Evolutionary conservation across 2,329 filamentous ascomycete genomes (phyloP), one percentile per base, ranked within the genome.

Genomic region (Domatiomyces globalis): DNA sequence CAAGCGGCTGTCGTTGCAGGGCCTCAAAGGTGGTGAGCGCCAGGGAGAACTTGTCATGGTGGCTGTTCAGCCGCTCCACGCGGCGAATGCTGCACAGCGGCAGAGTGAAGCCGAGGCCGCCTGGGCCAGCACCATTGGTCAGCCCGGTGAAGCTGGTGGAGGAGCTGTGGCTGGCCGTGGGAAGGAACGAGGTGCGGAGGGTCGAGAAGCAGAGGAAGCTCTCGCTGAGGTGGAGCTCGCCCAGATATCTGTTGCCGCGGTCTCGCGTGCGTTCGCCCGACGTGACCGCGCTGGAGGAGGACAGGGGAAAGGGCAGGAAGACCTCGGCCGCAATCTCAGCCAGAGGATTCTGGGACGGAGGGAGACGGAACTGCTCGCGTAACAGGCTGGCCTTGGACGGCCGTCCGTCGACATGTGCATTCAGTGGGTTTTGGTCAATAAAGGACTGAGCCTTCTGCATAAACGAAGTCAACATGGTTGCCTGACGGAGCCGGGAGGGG

Each of bases 301-400:
- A 77, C 67, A 83, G 85, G 57, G 80, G 79, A 56, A 79, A 81
- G 51, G 84, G 83, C 53, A 98, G 85, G 51, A 88, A 94, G 54
- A 98, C 80, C 73, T 98, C 92, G 64, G 92, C 89, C 55, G 85
- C 88, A 70, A 98, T 95, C 73, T 98, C 92, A 71, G 94, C 88
- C 52, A 96, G 78, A 51, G 92, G 92, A 56, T 85, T 89, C 70
- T 98, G 90, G 42, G 87, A 84, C 64, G 87, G 81, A 45, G 92
- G 92, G 33, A 98, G 83, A 59, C 92, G 87, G 73, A 98, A 98
- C 70, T 98, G 92, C 67, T 85, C 84, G 71, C 92, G 88, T 73
- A 96, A 98, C 53, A 96, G 80, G 49, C 85, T 84, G 51, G 88
- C 82, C 72, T 95, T 96, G 64, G 89, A 90, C 48, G 89, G 88